phyloP scores from a whole-genome alignment of 2,329 filamentous ascomycete genomes.

The Neofusicoccum sp. region DNA sequence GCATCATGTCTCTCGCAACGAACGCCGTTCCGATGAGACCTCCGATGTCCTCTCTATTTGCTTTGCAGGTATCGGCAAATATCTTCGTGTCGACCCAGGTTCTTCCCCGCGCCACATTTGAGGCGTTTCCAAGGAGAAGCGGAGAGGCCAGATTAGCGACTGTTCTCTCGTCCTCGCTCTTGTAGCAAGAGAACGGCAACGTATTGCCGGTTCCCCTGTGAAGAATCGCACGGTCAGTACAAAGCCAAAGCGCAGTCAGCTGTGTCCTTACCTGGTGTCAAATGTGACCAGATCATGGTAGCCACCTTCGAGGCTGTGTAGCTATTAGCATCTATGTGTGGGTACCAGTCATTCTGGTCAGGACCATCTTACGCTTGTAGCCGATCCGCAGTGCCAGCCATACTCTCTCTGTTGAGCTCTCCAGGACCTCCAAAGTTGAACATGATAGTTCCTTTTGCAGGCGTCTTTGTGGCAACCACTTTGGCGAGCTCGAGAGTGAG shows the following conservation, averaged over 20 bases:
- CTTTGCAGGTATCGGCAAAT: too few relatives aligned
- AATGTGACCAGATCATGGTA: constrained; percentile 25
- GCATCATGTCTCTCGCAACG: constrained; percentile 27
- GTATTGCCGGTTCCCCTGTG: too few relatives aligned
- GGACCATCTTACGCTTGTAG: too few relatives aligned
- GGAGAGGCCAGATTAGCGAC: too few relatives aligned
- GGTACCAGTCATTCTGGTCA: too few relatives aligned
- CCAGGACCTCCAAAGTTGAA: constrained; percentile 41
- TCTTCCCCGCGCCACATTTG: too few relatives aligned
- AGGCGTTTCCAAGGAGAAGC: too few relatives aligned
- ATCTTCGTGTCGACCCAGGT: too few relatives aligned
- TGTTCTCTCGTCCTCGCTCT: too few relatives aligned
- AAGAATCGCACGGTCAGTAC: too few relatives aligned
- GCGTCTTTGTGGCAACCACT: constrained; percentile 31
- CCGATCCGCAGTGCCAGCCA: neutral
- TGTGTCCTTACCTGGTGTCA: constrained; percentile 23
- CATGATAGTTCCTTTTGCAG: constrained; percentile 36
- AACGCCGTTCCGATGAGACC: constrained; percentile 25
- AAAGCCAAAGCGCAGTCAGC: neutral
- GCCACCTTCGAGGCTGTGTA: constrained; percentile 20
- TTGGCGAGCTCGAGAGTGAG: constrained; percentile 33
- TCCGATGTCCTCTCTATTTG: constrained; percentile 24
- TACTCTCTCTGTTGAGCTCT: constrained; percentile 18
- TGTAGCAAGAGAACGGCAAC: too few relatives aligned
- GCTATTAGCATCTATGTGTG: too few relatives aligned